phyloP scores from a whole-genome alignment of 192 early-diverging fungal genomes.

The Podila epicladia region DNA sequence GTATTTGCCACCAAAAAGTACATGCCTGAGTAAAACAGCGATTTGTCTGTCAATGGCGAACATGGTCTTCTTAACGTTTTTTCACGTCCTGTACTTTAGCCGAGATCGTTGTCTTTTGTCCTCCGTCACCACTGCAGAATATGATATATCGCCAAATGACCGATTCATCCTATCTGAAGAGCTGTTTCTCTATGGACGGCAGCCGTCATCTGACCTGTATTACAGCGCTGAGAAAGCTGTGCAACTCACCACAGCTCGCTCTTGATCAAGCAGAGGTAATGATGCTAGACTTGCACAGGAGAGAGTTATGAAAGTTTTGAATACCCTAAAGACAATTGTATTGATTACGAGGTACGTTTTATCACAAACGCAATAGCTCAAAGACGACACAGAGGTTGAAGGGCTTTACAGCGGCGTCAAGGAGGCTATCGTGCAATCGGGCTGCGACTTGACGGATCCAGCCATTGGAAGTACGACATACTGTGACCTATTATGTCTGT shows the following conservation, averaged over 20 bases:
- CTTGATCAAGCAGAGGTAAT: conserved; percentile 32
- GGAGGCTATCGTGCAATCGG: neutral
- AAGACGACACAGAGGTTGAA: conserved; percentile 8
- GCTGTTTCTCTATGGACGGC: conserved; percentile 40
- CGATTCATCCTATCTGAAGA: conserved; percentile 23
- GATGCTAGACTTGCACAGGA: too few relatives aligned
- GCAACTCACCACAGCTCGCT: conserved; percentile 42
- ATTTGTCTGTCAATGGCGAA: neutral
- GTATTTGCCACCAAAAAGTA: conserved; percentile 69
- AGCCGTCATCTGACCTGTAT: conserved; percentile 57
- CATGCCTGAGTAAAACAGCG: neutral
- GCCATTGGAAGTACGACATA: conserved; percentile 18
- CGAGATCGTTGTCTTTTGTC: conserved; percentile 65
- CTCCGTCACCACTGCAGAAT: conserved; percentile 54
- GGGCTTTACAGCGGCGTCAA: conserved; percentile 26
- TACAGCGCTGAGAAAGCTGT: conserved; percentile 54
- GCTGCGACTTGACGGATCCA: neutral
- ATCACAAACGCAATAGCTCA: neutral
- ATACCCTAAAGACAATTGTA: neutral
- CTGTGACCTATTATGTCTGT: neutral
- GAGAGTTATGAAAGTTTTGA: neutral
- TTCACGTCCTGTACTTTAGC: conserved; percentile 13
- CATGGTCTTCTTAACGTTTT: neutral
- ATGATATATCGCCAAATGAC: conserved; percentile 46
- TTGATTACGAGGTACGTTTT: neutral